Evolutionary conservation across 768 basidiomycete species (phyloP).

Genomic region (Tricholoma bakamatsutake): DNA sequence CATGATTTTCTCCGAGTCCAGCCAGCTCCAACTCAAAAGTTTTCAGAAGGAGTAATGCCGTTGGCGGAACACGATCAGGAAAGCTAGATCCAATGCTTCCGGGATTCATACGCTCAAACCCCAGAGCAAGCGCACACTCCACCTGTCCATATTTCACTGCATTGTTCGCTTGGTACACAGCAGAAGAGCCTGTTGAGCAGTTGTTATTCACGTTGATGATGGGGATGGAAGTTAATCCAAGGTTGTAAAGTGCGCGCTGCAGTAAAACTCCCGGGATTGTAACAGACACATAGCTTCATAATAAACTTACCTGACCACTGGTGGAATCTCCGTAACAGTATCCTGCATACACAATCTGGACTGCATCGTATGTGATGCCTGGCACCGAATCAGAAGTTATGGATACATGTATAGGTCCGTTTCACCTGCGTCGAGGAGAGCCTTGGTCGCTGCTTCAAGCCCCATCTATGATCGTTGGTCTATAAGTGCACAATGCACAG

Average conservation of each 20-base stretch:
- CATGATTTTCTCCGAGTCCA: conserved; percentile 54
- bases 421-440: conserved; percentile 75
- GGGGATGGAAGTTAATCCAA: conserved; percentile 80
- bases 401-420: background rate
- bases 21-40: conserved; percentile 43
- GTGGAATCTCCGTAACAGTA: conserved; percentile 81
- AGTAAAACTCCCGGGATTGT: background rate
- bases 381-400: background rate
- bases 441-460: conserved; percentile 82
- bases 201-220: conserved; percentile 87
- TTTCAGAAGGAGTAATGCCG: conserved; percentile 35
- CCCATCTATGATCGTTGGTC: conserved; percentile 54
- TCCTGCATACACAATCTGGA: conserved; percentile 72
- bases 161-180: conserved; percentile 69
- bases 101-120: conserved; percentile 81
- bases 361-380: conserved; percentile 79
- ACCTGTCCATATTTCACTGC: conserved; percentile 63
- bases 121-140: conserved; percentile 76
- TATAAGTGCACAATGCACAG: background rate
- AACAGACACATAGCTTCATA: background rate
- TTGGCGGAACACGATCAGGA: conserved; percentile 48
- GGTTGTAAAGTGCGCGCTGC: conserved; percentile 73
- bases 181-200: conserved; percentile 77
- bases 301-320: conserved; percentile 52
- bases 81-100: conserved; percentile 68